phyloP scores from a whole-genome alignment of 2,329 filamentous ascomycete species.

The Epichloe uncinata region DNA sequence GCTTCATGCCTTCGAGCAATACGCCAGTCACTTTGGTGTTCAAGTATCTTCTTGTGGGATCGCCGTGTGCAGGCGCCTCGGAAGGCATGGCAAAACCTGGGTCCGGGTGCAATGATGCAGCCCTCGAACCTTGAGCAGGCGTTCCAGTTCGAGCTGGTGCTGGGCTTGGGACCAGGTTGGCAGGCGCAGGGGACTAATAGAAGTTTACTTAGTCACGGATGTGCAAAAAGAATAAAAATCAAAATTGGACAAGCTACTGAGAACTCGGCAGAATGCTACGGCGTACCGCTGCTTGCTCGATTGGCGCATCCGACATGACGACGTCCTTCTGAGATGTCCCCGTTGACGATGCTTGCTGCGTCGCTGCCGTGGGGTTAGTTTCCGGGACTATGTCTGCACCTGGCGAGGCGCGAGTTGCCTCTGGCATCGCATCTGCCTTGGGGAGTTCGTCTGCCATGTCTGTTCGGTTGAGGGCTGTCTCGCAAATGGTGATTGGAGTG shows the following conservation, averaged over 20 bases:
- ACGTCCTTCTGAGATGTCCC: slow-evolving; percentile 23
- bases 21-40: slow-evolving; percentile 57
- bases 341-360: slow-evolving; percentile 1
- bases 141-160: slow-evolving; percentile 34
- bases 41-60: slow-evolving; percentile 55
- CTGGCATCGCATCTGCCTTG: slow-evolving; percentile 6
- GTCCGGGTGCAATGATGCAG: slow-evolving; percentile 44
- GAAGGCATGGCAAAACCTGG: slow-evolving; percentile 39
- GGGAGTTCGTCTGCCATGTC: slow-evolving; percentile 21
- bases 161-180: slow-evolving; percentile 26
- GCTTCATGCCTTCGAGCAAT: slow-evolving; percentile 63
- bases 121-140: slow-evolving; percentile 37
- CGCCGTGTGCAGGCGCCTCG: slow-evolving; percentile 50
- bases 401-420: slow-evolving; percentile 11
- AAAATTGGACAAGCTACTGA: background rate
- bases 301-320: slow-evolving; percentile 29
- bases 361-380: slow-evolving; percentile 8
- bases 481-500: background rate
- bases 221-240: background rate
- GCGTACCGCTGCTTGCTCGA: slow-evolving; percentile 28
- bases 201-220: background rate
- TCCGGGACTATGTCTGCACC: slow-evolving; percentile 11
- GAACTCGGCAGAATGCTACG: background rate
- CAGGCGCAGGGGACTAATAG: slow-evolving; percentile 23
- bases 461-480: background rate